These are phyloP conservation scores for Thecaphora frezii DNA, from an alignment of 1,284 basidiomycete genomes.

Conservation along the genomic window DNA sequence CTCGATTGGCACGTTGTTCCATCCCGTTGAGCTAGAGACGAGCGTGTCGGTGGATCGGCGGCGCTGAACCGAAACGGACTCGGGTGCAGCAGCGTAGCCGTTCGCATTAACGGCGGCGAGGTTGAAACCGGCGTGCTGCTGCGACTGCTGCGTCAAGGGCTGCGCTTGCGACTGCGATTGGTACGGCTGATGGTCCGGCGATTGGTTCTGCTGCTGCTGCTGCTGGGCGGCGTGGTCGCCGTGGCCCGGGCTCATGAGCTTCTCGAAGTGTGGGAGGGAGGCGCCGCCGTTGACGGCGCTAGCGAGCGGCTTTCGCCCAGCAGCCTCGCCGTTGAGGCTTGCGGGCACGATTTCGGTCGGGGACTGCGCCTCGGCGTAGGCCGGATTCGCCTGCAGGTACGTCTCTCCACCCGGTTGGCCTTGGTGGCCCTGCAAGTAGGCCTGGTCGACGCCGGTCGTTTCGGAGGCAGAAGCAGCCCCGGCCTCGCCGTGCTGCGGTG, in stretches of 20 bases:
- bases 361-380: neutral
- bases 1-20: slow-evolving; percentile 16
- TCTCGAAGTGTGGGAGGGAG: no score
- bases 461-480: neutral
- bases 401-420: no score
- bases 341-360: no score
- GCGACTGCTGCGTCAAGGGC: slow-evolving; percentile 1
- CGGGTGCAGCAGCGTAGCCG: slow-evolving; percentile 9
- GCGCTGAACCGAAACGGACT: neutral
- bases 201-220: no score
- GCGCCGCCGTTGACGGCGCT: no score
- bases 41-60: slow-evolving; percentile 19
- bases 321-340: no score
- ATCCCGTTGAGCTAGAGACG: slow-evolving; percentile 18
- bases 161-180: neutral
- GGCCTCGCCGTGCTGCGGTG: neutral
- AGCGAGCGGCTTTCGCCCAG: no score
- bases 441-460: no score
- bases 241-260: no score
- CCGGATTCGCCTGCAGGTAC: no score
- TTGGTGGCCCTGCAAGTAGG: neutral
- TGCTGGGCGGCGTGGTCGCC: no score
- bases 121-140: slow-evolving; percentile 6
- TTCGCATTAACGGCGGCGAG: slow-evolving; percentile 3
- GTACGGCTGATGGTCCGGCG: no score